phyloP scores from a whole-genome alignment of 2,329 filamentous ascomycete genomes.

The Fusarium secorum region DNA sequence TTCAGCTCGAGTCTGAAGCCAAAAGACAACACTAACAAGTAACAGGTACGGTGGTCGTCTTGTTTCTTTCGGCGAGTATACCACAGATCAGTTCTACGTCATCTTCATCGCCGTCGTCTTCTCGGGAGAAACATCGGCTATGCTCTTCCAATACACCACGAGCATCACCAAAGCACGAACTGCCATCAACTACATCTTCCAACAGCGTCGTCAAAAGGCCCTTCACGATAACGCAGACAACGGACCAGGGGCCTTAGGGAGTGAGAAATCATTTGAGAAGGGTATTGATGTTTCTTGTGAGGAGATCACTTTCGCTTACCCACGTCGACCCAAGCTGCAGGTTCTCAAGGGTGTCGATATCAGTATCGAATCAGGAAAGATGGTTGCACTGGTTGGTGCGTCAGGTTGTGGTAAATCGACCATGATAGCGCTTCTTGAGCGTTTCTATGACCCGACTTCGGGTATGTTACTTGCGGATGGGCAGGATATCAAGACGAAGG shows the following conservation, averaged over 20 bases:
- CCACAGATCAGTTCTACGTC: slow-evolving; percentile 56
- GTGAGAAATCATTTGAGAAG: slow-evolving; percentile 27
- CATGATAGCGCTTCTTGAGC: slow-evolving; percentile 60
- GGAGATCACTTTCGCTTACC: slow-evolving; percentile 66
- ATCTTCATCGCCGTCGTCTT: slow-evolving; percentile 61
- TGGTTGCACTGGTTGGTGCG: slow-evolving; percentile 63
- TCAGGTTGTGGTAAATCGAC: slow-evolving; percentile 69
- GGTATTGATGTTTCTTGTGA: slow-evolving; percentile 56
- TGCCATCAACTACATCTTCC: slow-evolving; percentile 59
- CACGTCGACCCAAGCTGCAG: slow-evolving; percentile 48
- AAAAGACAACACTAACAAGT: neutral
- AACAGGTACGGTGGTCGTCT: slow-evolving; percentile 51
- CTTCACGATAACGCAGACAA: slow-evolving; percentile 44
- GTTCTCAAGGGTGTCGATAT: slow-evolving; percentile 52
- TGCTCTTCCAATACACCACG: slow-evolving; percentile 57
- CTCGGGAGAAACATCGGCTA: slow-evolving; percentile 52
- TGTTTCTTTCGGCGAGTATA: slow-evolving; percentile 56
- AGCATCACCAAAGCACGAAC: slow-evolving; percentile 60
- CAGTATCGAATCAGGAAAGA: slow-evolving; percentile 54
- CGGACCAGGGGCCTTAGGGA: neutral
- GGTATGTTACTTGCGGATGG: slow-evolving; percentile 45
- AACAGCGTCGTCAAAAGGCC: slow-evolving; percentile 46
- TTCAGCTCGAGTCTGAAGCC: neutral
- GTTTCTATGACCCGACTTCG: slow-evolving; percentile 51
- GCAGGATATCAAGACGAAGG: slow-evolving; percentile 42